Evolutionary conservation across 495 filamentous ascomycete species (phyloP).

Genomic region (Parachaetomium inaequale): DNA sequence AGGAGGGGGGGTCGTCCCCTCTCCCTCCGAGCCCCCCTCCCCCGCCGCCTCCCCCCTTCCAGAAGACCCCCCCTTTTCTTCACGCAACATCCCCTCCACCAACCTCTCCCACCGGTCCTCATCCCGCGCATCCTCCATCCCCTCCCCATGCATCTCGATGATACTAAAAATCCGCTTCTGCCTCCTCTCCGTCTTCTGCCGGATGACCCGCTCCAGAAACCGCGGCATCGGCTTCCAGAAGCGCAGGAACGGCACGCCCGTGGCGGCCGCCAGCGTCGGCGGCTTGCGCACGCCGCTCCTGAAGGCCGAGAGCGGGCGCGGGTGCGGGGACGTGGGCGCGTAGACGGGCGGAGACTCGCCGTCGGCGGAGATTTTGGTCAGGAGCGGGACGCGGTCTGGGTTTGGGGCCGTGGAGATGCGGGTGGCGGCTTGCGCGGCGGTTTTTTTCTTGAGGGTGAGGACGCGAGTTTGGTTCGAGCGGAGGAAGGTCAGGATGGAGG

Average conservation of each 20-base stretch:
- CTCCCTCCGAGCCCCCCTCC: too few species aligned
- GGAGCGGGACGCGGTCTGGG: conserved; percentile 29
- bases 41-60: conserved; percentile 18
- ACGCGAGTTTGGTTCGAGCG: conserved; percentile 29
- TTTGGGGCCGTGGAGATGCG: conserved; percentile 13
- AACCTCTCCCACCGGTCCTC: conserved; percentile 21
- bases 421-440: neutral
- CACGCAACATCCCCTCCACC: conserved; percentile 21
- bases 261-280: conserved; percentile 54
- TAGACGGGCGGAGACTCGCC: conserved; percentile 41
- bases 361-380: conserved; percentile 29
- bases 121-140: neutral
- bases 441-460: conserved; percentile 2
- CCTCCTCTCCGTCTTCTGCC: conserved; percentile 50
- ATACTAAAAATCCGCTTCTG: conserved; percentile 39
- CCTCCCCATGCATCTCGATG: conserved; percentile 15
- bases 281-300: conserved; percentile 54
- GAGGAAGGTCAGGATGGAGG: conserved; percentile 36
- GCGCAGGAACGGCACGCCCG: conserved; percentile 65
- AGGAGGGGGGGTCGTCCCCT: too few species aligned
- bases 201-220: conserved; percentile 54
- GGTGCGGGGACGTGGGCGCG: conserved; percentile 38
- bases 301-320: conserved; percentile 43
- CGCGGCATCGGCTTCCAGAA: conserved; percentile 65
- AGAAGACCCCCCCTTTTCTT: conserved; percentile 18